Evolutionary conservation across 495 filamentous ascomycete species (phyloP), one percentile per base, ranked within the genome.

Genomic region (Penicillium silybi): DNA sequence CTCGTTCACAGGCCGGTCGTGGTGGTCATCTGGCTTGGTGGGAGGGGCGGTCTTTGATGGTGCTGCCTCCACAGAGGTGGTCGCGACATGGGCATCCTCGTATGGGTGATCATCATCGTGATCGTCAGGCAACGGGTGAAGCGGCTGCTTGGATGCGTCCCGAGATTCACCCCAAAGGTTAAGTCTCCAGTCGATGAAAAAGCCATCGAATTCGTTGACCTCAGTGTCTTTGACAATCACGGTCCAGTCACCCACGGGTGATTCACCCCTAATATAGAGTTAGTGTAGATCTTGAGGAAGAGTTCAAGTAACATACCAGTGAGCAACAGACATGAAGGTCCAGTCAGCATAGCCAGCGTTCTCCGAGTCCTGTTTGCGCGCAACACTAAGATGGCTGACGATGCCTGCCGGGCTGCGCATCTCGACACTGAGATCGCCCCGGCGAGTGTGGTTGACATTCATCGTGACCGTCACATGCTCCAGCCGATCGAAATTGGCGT

Each of bases 381-480:
- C 74, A 16, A 85, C 85, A 42, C 91, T 87, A 32, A 98, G 81
- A 58, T 96, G 85, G 65, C 88, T 95, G 49, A 92, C 71, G 37
- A 97, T 66, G 18, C 89, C 88, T 44, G 82, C 75, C 0, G 93
- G 93, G 51, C 89, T 93, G 59, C 89, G 85, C 29, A 98, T 70
- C 63, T 98, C 93, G 45, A 97, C 93, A 62, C 88, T 95, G 29
- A 98, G 66, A 66, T 98, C 93, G 17, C 93, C 93, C 53, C 93
- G 87, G 48, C 84, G 82, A 7, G 80, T 84, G 57, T 98, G 93
- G 47, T 85, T 78, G 40, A 96, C 77, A 61, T 98, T 98, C 92
- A 97, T 98, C 2, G 92, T 97, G 41, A 98, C 85, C 29, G 92
- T 96, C 49, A 98, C 86, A 72, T 98, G 93, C 69, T 98, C 93